Percentiles rank a stretch among this genome's conserved stretches.
Conservation (phyloP, 2,329 filamentous ascomycete genomes). For the Phyllosticta citrichinensis region DNA sequence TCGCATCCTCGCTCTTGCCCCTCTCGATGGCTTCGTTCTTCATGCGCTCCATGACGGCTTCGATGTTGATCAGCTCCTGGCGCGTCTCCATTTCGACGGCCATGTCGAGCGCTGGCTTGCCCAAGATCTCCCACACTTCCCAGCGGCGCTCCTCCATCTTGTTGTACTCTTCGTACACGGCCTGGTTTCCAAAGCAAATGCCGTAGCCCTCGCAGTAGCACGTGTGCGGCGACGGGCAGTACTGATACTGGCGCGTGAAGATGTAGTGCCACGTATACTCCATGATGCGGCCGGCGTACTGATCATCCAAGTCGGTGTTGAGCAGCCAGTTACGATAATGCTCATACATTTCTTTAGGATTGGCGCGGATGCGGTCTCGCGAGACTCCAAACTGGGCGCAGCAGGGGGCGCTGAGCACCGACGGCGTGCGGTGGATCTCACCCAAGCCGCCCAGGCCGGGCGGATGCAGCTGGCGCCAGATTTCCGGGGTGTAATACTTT, state of each 20-base stretch:
- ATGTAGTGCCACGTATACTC: slow-evolving; percentile 34
- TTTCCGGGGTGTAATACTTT: slow-evolving; percentile 23
- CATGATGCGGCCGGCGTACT: slow-evolving; percentile 29
- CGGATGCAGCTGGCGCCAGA: slow-evolving; percentile 33
- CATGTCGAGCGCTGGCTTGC: slow-evolving; percentile 12
- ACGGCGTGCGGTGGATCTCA: slow-evolving; percentile 17
- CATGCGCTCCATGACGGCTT: slow-evolving; percentile 19
- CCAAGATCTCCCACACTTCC: slow-evolving; percentile 30
- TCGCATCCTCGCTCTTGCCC: slow-evolving; percentile 16
- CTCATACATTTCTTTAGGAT: slow-evolving; percentile 41
- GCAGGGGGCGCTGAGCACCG: slow-evolving; percentile 36
- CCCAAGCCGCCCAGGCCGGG: slow-evolving; percentile 12
- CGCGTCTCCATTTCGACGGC: slow-evolving; percentile 14
- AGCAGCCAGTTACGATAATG: slow-evolving; percentile 45
- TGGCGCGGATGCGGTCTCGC: slow-evolving; percentile 37
- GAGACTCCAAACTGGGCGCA: slow-evolving; percentile 49
- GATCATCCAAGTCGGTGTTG: slow-evolving; percentile 26
- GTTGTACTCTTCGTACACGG: slow-evolving; percentile 22
- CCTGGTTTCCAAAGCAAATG: slow-evolving; percentile 46
- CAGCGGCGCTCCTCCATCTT: slow-evolving; percentile 23
- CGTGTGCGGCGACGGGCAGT: slow-evolving; percentile 28
- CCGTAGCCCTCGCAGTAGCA: slow-evolving; percentile 57
- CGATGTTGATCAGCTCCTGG: slow-evolving; percentile 18
- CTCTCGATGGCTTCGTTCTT: slow-evolving; percentile 24
- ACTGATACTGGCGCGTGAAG: slow-evolving; percentile 29